phyloP scores from a whole-genome alignment of 371 early-diverging fungal species.

The Saksenaea oblongispora region DNA sequence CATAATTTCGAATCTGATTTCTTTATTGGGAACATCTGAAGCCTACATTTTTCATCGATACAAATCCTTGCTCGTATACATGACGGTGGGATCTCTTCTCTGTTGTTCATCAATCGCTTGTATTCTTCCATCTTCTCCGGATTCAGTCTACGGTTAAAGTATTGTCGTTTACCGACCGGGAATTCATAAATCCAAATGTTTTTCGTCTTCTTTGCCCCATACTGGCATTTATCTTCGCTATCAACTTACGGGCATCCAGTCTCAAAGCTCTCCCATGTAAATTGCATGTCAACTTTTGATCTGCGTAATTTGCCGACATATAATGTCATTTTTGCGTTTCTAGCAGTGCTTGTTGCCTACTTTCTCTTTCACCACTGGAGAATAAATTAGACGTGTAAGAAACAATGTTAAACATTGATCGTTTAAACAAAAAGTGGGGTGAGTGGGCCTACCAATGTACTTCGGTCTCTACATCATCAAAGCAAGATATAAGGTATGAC shows the following conservation, averaged over 20 bases:
- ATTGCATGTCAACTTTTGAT: not conserved
- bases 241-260: conserved; percentile 3
- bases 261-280: not conserved
- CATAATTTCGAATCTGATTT: too few relatives aligned
- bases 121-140: too few relatives aligned
- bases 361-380: not conserved
- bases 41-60: too few relatives aligned
- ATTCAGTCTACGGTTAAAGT: too few relatives aligned
- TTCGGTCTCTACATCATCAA: not conserved
- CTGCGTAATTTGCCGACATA: not conserved
- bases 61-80: too few relatives aligned
- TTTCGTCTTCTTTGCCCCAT: conserved; percentile 6
- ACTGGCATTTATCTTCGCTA: not conserved
- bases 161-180: too few relatives aligned
- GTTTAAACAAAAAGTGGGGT: not conserved
- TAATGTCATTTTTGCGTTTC: not conserved
- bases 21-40: too few relatives aligned
- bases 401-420: not conserved
- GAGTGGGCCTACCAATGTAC: not conserved
- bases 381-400: not conserved
- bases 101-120: too few relatives aligned
- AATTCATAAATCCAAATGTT: too few relatives aligned
- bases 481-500: not conserved
- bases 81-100: too few relatives aligned
- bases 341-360: not conserved